Percentiles rank a stretch among this genome's conserved stretches.
Conservation (phyloP, 2,329 filamentous ascomycete species). For the Metarhizium rileyi region DNA sequence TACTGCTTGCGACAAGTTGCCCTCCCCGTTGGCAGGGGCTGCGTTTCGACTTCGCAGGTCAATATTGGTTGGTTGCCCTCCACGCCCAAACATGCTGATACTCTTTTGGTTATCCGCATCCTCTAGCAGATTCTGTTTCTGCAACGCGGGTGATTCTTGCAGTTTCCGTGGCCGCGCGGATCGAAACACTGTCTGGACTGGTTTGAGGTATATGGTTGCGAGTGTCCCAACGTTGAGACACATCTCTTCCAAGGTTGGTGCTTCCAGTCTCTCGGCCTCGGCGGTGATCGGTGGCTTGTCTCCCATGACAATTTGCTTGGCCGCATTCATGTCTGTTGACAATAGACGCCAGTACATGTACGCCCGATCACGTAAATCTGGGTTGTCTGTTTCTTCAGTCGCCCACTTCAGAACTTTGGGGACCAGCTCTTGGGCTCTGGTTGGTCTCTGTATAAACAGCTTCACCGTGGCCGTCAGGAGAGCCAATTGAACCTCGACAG, state of each 20-base stretch:
- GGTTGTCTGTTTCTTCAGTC: constrained; percentile 98
- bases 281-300: constrained; percentile 94
- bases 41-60: constrained; percentile 30
- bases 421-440: constrained; percentile 86
- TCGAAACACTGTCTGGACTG: constrained; percentile 93
- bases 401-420: constrained; percentile 97
- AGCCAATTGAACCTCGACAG: constrained; percentile 89
- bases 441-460: constrained; percentile 92
- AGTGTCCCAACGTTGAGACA: constrained; percentile 93
- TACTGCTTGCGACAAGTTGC: constrained; percentile 60
- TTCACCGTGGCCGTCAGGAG: constrained; percentile 95
- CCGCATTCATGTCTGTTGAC: constrained; percentile 80
- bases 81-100: constrained; percentile 47
- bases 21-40: constrained; percentile 17
- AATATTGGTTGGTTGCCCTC: constrained; percentile 41
- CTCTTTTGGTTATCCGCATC: constrained; percentile 46
- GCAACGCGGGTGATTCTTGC: constrained; percentile 75
- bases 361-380: constrained; percentile 85
- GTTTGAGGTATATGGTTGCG: constrained; percentile 95
- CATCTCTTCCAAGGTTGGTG: constrained; percentile 88
- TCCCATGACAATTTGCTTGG: constrained; percentile 88
- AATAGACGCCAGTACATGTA: constrained; percentile 99
- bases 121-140: constrained; percentile 55
- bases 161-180: constrained; percentile 73
- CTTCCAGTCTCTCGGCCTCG: constrained; percentile 89